Evolutionary conservation across 805 yeast genomes (phyloP).

Genomic region (Sugiyamaella marilandica): DNA sequence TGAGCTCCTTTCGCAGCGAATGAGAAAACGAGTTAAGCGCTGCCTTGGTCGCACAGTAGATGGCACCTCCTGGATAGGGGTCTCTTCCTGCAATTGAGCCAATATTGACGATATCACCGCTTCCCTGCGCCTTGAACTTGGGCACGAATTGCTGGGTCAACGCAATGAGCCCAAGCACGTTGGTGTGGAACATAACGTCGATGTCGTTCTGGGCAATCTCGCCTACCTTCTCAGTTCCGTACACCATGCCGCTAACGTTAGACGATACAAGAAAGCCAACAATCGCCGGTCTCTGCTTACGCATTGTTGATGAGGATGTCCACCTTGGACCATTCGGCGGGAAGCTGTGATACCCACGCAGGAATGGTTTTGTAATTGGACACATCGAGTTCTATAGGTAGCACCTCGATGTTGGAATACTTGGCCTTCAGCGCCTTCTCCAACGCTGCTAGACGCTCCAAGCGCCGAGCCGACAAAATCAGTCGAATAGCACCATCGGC

Average conservation of each 20-base stretch:
- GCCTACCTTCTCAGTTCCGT: conserved; percentile 76
- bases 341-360: conserved; percentile 49
- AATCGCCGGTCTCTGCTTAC: conserved; percentile 17
- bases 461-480: conserved; percentile 74
- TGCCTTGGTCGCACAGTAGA: conserved; percentile 66
- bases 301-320: conserved; percentile 66
- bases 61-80: conserved; percentile 66
- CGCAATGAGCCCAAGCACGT: conserved; percentile 79
- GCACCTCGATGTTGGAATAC: conserved; percentile 46
- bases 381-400: conserved; percentile 52
- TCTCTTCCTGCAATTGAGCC: conserved; percentile 72
- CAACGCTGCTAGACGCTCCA: conserved; percentile 51
- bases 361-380: conserved; percentile 47
- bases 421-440: conserved; percentile 42
- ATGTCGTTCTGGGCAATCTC: conserved; percentile 59
- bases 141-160: conserved; percentile 77
- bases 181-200: conserved; percentile 73
- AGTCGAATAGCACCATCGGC: conserved; percentile 66
- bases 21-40: conserved; percentile 55
- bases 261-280: too few species aligned
- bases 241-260: conserved; percentile 46
- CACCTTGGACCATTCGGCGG: conserved; percentile 49
- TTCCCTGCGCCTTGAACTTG: conserved; percentile 62
- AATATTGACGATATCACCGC: conserved; percentile 55
- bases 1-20: conserved; percentile 65